Conservation (phyloP, 2,329 filamentous ascomycete species). For the Fusarium torreyae region DNA sequence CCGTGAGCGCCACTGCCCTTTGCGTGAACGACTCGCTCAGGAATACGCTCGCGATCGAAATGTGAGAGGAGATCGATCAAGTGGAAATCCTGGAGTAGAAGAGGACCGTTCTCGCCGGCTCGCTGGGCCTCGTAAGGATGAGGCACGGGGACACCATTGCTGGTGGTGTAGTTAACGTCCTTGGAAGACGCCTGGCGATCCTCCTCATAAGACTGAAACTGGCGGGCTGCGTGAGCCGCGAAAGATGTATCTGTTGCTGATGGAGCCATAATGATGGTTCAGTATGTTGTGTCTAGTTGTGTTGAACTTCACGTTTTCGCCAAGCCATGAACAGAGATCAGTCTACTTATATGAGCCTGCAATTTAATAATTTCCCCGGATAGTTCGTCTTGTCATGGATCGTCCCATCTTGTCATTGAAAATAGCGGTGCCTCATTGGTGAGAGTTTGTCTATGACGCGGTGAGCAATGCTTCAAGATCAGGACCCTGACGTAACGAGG, state of each 20-base stretch:
- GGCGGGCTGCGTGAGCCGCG: conserved; percentile 55
- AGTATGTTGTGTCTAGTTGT: not conserved
- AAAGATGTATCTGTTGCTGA: conserved; percentile 56
- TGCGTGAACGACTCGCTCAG: conserved; percentile 73
- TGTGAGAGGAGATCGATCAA: conserved; percentile 74
- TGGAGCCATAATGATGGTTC: conserved; percentile 40
- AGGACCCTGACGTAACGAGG: not conserved
- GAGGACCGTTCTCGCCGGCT: conserved; percentile 70
- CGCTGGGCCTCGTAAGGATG: conserved; percentile 72
- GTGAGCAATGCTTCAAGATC: conserved; percentile 8
- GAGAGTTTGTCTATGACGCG: conserved; percentile 34
- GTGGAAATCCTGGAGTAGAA: conserved; percentile 72
- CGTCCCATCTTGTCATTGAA: not conserved
- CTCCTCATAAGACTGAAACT: conserved; percentile 57
- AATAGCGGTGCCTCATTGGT: not conserved
- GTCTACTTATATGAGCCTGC: not conserved
- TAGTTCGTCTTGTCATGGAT: conserved; percentile 23
- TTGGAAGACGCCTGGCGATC: conserved; percentile 58
- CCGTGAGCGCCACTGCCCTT: conserved; percentile 72
- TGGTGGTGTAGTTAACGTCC: conserved; percentile 66
- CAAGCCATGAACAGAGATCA: no score
- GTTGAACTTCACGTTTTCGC: not conserved
- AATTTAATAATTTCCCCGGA: not conserved
- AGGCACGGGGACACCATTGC: conserved; percentile 69
- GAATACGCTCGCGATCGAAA: conserved; percentile 74